Base-by-base conservation (phyloP, 2,329 filamentous ascomycete genomes). In the Neonectria neomacrospora region DNA sequence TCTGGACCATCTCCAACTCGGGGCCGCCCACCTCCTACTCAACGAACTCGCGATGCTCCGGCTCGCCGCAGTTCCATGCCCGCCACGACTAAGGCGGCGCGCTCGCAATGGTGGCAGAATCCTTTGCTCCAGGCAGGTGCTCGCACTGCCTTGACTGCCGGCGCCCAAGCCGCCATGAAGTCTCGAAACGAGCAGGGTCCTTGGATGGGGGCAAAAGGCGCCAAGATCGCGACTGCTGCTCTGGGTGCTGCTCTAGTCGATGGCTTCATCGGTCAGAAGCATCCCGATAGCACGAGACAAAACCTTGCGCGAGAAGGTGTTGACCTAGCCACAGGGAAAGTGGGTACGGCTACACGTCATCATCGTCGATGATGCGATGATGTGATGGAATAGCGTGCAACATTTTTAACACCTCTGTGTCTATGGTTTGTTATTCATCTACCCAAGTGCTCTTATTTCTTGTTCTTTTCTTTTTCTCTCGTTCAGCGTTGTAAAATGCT, bases 141-240 rank as follows among this genome's bases (percentile, higher is more conserved):
- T 1, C 78, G 80, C 3, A 82, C 82, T 2, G 83, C 83, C 3
- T 72, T 85, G 1, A 78, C 80, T 34, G 83, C 83, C 1, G 83
- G 82, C 37, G 83, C 82, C 2, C 76, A 84, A 51, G 82, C 83
- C 3, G 81, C 81, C 9, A 81, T 83, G 75, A 78, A 81, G 51
- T 76, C 81, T 51, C 80, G 81, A 52, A 77, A 80, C 48, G 80
- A 83, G 16, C 76, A 78, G 1, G 80, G 82, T 2, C 74, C 78
- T 1, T 85, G 83, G 83, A 73, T 82, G 5, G 82, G 83, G 0
- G 73, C 80, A 11, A 85, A 85, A 66, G 83, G 82, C 5, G 80
- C 80, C 47, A 82, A 82, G 55, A 75, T 85, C 3, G 83, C 81
- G 1, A 82, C 82, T 2, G 82, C 82, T 2, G 83, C 83, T 2